Conservation (phyloP, 208 protist species). For the Crithidia acanthocephali region DNA sequence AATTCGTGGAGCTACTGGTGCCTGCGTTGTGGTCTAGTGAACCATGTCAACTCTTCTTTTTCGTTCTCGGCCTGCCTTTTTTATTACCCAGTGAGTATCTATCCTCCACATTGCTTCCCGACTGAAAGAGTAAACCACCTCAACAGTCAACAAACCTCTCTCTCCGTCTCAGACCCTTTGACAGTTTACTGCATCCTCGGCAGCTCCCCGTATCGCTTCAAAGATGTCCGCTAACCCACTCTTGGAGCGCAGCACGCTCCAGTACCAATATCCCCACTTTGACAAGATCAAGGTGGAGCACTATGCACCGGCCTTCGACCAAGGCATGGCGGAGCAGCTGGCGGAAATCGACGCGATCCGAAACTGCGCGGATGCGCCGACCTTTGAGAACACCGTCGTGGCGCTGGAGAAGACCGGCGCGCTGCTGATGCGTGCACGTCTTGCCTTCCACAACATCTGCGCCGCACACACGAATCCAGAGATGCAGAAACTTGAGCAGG, state of each 20-base stretch:
- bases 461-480: constrained; percentile 44
- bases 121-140: too few species aligned
- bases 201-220: too few species aligned
- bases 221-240: constrained; percentile 45
- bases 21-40: too few species aligned
- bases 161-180: too few species aligned
- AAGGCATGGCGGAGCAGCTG: constrained; percentile 51
- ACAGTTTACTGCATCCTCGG: too few species aligned
- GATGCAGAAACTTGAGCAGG: constrained; percentile 50
- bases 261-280: constrained; percentile 48
- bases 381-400: constrained; percentile 63
- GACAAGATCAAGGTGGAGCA: constrained; percentile 51
- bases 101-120: too few species aligned
- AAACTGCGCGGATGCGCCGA: constrained; percentile 24
- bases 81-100: too few species aligned
- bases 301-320: constrained; percentile 59
- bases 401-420: constrained; percentile 47
- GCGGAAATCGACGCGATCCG: constrained; percentile 45
- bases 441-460: constrained; percentile 50
- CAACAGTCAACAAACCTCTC: too few species aligned
- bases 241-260: constrained; percentile 45
- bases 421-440: constrained; percentile 24
- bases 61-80: too few species aligned
- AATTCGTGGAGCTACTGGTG: too few species aligned
- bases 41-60: too few species aligned